Conservation (phyloP, 2,329 filamentous ascomycete genomes). For the Monosporascus sp. region DNA sequence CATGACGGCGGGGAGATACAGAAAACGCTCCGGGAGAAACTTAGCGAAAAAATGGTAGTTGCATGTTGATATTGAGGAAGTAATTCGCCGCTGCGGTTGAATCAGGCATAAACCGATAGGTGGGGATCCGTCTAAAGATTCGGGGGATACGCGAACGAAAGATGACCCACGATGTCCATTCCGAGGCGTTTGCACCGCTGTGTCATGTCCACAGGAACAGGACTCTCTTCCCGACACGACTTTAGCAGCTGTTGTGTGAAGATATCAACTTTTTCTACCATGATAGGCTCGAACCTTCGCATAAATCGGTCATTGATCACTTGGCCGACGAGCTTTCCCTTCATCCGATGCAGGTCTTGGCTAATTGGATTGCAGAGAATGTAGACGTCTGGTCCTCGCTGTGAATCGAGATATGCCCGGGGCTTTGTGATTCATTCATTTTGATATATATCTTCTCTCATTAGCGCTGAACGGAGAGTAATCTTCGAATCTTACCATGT, state of each 20-base stretch:
- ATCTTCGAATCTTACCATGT: neutral
- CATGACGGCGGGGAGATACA: too few species aligned
- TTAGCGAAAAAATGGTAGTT: too few species aligned
- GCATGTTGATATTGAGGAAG: neutral
- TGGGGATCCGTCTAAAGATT: neutral
- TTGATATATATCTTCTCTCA: slow-evolving; percentile 6
- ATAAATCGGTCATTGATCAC: neutral
- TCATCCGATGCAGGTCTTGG: slow-evolving; percentile 1
- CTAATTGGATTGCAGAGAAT: slow-evolving; percentile 6
- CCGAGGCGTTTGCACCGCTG: slow-evolving; percentile 1
- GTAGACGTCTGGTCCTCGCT: neutral
- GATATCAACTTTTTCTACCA: slow-evolving; percentile 1
- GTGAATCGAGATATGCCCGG: slow-evolving; percentile 4
- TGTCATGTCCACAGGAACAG: neutral
- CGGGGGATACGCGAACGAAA: slow-evolving; percentile 2
- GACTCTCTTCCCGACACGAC: neutral
- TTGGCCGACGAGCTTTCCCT: neutral
- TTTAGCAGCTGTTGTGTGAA: neutral
- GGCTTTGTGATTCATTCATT: slow-evolving; percentile 6
- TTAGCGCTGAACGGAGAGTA: neutral
- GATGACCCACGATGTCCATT: slow-evolving; percentile 2
- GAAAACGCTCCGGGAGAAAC: too few species aligned
- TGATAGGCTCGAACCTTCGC: slow-evolving; percentile 2
- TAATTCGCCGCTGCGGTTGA: neutral
- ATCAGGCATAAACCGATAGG: neutral